Evolutionary conservation across 2,329 filamentous ascomycete species (phyloP).

Genomic region (Xylariaceae sp.): DNA sequence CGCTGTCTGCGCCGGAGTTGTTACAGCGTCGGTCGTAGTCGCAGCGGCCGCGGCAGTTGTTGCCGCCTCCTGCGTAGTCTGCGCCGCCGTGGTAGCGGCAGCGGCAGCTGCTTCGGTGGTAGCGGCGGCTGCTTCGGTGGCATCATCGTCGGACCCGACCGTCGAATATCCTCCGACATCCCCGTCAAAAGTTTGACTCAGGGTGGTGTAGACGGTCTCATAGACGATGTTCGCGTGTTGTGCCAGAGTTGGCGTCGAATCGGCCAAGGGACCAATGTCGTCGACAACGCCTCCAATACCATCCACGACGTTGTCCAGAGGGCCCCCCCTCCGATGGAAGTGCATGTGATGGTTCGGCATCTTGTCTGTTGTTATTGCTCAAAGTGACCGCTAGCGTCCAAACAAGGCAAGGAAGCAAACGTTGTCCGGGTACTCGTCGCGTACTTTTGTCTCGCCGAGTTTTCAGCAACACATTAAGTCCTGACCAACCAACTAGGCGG

Average conservation of each 20-base stretch:
- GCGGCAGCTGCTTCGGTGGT: not conserved
- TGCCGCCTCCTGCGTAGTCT: conserved; percentile 1
- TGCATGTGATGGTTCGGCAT: conserved; percentile 11
- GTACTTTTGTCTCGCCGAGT: too few species aligned
- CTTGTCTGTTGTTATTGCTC: conserved; percentile 4
- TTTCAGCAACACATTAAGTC: too few species aligned
- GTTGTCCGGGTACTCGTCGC: too few species aligned
- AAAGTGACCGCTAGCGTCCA: too few species aligned
- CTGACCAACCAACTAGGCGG: too few species aligned
- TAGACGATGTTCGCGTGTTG: conserved; percentile 23
- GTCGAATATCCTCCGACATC: conserved; percentile 35
- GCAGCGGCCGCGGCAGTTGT: conserved; percentile 4
- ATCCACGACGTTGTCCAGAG: not conserved
- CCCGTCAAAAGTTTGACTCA: conserved; percentile 34
- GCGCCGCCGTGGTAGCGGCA: not conserved
- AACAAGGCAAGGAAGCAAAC: too few species aligned
- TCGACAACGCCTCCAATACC: not conserved
- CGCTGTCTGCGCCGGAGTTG: conserved; percentile 1
- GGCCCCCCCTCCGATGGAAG: not conserved
- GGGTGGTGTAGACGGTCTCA: conserved; percentile 34
- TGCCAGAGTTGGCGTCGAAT: conserved; percentile 8
- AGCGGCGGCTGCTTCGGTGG: conserved; percentile 9
- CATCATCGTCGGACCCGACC: conserved; percentile 19
- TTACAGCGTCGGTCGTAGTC: conserved; percentile 6
- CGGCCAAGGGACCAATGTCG: conserved; percentile 15